phyloP scores from a whole-genome alignment of 2,329 filamentous ascomycete genomes.

The Calycina marina region DNA sequence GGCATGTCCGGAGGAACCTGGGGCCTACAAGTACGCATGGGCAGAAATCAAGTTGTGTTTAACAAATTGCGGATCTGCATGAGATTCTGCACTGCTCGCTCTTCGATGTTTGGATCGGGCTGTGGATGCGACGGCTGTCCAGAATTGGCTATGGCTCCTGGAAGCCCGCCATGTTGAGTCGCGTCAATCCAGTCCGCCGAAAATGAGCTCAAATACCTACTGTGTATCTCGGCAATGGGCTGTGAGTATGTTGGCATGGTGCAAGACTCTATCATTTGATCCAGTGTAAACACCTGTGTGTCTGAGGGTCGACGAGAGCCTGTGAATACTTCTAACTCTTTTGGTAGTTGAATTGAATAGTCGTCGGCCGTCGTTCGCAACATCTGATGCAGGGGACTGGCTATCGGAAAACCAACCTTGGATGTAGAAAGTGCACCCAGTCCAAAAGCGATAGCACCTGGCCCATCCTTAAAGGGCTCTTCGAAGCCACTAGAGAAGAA shows the following conservation, averaged over 20 bases:
- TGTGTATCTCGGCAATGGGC: slow-evolving; percentile 18
- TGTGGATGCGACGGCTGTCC: slow-evolving; percentile 2
- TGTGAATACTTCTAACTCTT: slow-evolving; percentile 11
- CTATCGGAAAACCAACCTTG: slow-evolving; percentile 17
- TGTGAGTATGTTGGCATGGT: slow-evolving; percentile 19
- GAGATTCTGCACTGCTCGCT: slow-evolving; percentile 16
- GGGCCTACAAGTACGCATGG: too few relatives aligned
- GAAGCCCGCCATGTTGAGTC: slow-evolving; percentile 12
- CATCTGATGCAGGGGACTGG: slow-evolving; percentile 20
- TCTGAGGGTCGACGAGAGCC: slow-evolving; percentile 3
- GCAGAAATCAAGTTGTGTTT: slow-evolving; percentile 10
- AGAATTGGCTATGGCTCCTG: too few relatives aligned
- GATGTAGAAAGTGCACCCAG: slow-evolving; percentile 20
- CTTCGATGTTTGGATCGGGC: slow-evolving; percentile 11
- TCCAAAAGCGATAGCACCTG: slow-evolving; percentile 17
- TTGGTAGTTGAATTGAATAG: slow-evolving; percentile 14
- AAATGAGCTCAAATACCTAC: slow-evolving; percentile 18
- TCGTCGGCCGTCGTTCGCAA: slow-evolving; percentile 16
- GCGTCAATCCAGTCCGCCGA: slow-evolving; percentile 15
- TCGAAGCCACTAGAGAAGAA: slow-evolving; percentile 18
- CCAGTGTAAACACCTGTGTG: slow-evolving; percentile 11
- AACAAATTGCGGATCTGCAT: slow-evolving; percentile 22
- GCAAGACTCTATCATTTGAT: slow-evolving; percentile 22
- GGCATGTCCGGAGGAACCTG: too few relatives aligned
- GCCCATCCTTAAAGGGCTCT: slow-evolving; percentile 13